Base-by-base conservation (phyloP, 225 moss, liverwort and hornwort species). In the Bryoerythrophyllum caledonicum region DNA sequence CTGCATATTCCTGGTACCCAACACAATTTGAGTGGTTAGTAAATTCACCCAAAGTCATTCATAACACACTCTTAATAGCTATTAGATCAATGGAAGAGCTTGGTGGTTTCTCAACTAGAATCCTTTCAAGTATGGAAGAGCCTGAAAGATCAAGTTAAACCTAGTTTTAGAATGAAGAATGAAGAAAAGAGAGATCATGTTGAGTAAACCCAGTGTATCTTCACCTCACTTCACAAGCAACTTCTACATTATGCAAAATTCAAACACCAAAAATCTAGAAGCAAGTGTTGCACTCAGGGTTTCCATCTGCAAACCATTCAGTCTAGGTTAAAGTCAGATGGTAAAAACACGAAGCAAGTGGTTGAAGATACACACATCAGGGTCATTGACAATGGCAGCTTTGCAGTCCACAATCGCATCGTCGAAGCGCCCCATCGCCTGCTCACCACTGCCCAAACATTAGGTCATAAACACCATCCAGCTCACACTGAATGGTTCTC, bases 381-480 rank as follows among this genome's bases (percentile, higher is more conserved):
- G 96, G 61, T 96, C 93, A 66, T 90, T 89, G 51, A 86, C 79
- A 69, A 96, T 94, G 19, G 96, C 96, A 70, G 87, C 24, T 78
- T 93, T 91, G 89, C 96, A 96, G 82, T 96, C 96, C 70, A 75
- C 71, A 23, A 96, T 96, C 61, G 96, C 96, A 71, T 96, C 93
- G 15, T 94, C 80, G 73, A 80, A 96, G 24, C 92, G 93, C 43
- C 96, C 94, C 76, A 90, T 78, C 63, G 93, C 96, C 93, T 94
- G 84, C 51, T 71, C 76, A 75, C 56, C 38, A 86, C 68, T 52
- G 44, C 60, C 63, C 56, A 81, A 16, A 82, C 44, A 71, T 77
- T 81, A 82, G 74, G 57, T 38, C 25, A 76, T 63, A 77, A 34
- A 79, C 0, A 40, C 7, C 15, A 64, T 44, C 17, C 10, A 6